These are phyloP conservation scores for Xylaria telfairii DNA, from an alignment of 495 filamentous ascomycete species.

Conservation along the genomic window DNA sequence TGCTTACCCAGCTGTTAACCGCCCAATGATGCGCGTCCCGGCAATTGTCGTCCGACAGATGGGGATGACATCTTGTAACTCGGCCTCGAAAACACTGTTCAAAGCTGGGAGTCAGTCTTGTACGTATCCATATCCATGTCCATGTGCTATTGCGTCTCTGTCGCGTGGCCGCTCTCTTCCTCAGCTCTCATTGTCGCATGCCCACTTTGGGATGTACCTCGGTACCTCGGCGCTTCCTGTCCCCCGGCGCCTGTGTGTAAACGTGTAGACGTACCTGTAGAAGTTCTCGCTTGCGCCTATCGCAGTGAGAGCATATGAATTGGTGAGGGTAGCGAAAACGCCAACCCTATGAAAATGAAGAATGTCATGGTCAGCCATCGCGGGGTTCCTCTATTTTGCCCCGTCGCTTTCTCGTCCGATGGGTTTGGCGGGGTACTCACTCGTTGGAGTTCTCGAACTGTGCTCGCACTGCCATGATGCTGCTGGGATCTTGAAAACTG, in stretches of 20 bases:
- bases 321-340: conserved; percentile 94
- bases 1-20: conserved; percentile 89
- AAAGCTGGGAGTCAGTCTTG: neutral
- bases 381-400: neutral
- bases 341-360: conserved; percentile 71
- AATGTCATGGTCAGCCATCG: conserved; percentile 35
- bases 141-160: neutral
- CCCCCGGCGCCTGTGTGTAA: neutral
- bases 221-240: neutral
- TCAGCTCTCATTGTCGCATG: neutral
- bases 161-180: neutral
- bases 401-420: conserved; percentile 10
- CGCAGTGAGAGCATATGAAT: conserved; percentile 92
- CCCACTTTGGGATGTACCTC: neutral
- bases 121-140: too few species aligned
- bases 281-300: conserved; percentile 97
- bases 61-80: conserved; percentile 95
- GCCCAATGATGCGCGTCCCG: conserved; percentile 92
- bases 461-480: conserved; percentile 78
- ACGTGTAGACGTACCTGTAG: conserved; percentile 60
- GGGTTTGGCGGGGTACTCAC: conserved; percentile 60
- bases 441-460: conserved; percentile 99
- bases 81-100: conserved; percentile 85
- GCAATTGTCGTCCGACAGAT: conserved; percentile 98
- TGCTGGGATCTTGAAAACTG: conserved; percentile 14